These are phyloP conservation scores for Trichosporon sp. DNA, from an alignment of 1,284 basidiomycete genomes.

Conservation along the genomic window DNA sequence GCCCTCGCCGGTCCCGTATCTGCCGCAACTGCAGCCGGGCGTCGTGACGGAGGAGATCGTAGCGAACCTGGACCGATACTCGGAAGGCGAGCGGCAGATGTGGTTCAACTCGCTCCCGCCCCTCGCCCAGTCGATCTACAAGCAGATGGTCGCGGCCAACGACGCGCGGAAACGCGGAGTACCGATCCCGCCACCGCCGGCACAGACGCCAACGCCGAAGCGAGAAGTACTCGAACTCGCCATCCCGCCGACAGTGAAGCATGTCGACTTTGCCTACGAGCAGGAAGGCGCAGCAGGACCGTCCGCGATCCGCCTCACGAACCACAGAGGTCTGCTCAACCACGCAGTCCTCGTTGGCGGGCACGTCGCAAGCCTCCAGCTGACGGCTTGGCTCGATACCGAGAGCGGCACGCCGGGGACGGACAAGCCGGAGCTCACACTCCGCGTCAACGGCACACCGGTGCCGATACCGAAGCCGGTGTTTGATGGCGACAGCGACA, in stretches of 20 bases:
- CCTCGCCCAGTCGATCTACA: slow-evolving; percentile 29
- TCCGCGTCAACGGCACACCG: slow-evolving; percentile 33
- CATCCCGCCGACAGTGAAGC: slow-evolving; percentile 7
- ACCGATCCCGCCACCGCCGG: slow-evolving; percentile 3
- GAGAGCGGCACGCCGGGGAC: slow-evolving; percentile 1
- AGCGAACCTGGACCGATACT: slow-evolving; percentile 36
- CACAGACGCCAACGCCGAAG: background rate
- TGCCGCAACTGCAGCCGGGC: slow-evolving; percentile 37
- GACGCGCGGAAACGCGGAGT: slow-evolving; percentile 31
- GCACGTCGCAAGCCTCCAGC: background rate
- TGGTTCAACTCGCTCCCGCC: slow-evolving; percentile 37
- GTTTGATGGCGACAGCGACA: slow-evolving; percentile 12
- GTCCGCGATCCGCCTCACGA: slow-evolving; percentile 33
- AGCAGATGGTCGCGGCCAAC: slow-evolving; percentile 29
- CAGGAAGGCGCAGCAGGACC: slow-evolving; percentile 4
- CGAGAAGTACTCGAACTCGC: background rate
- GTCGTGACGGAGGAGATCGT: slow-evolving; percentile 44
- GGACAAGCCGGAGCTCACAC: slow-evolving; percentile 25
- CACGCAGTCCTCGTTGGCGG: slow-evolving; percentile 37
- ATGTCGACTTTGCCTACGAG: slow-evolving; percentile 17
- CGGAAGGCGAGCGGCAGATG: slow-evolving; percentile 35
- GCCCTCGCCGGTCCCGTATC: slow-evolving; percentile 14
- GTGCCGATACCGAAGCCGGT: slow-evolving; percentile 4
- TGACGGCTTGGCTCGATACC: slow-evolving; percentile 33
- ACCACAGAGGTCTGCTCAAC: slow-evolving; percentile 38